phyloP scores from a whole-genome alignment of 257 asterid species.

The Primulina huaijiensis region DNA sequence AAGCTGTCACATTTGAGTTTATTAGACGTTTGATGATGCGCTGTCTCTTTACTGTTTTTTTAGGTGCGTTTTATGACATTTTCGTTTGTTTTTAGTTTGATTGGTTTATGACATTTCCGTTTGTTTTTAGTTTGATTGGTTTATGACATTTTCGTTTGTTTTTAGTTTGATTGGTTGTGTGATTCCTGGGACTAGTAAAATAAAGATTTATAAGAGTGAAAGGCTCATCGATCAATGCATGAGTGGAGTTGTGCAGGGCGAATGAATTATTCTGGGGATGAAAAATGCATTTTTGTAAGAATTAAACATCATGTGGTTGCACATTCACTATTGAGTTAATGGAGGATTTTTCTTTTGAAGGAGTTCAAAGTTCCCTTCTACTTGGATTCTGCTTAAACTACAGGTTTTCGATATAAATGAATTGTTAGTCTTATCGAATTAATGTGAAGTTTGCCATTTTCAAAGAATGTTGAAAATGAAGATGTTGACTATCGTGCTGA shows the following conservation, averaged over 20 bases:
- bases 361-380: conserved; percentile 4
- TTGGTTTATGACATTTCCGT: neutral
- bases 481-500: neutral
- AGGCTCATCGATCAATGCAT: neutral
- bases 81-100: neutral
- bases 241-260: neutral
- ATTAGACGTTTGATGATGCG: conserved; percentile 8
- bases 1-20: conserved; percentile 3
- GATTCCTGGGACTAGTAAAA: neutral
- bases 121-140: neutral
- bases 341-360: neutral
- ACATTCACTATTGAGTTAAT: neutral
- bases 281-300: neutral
- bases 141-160: conserved; percentile 1
- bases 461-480: too few species aligned
- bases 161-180: conserved; percentile 8
- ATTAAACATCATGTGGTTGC: neutral
- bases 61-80: conserved; percentile 15
- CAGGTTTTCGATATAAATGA: neutral
- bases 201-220: conserved; percentile 3
- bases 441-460: neutral
- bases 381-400: conserved; percentile 9
- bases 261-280: neutral
- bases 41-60: conserved; percentile 12
- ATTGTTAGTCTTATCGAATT: conserved; percentile 9